These are phyloP conservation scores for Wickerhamomyces sydowiorum DNA, from an alignment of 805 yeast species.

Conservation along the genomic window DNA sequence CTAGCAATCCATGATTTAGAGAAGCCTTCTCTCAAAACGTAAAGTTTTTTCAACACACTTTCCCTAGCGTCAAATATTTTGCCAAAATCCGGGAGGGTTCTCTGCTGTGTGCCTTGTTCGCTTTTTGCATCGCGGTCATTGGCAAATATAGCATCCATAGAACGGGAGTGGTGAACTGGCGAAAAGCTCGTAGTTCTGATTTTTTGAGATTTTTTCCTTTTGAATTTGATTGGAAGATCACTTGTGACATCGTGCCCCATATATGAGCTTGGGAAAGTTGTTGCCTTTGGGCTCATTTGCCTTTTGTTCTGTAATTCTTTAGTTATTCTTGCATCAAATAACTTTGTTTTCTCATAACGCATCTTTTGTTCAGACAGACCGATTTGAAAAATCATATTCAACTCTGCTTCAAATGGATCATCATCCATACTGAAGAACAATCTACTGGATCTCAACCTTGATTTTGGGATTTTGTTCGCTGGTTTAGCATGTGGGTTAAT, in stretches of 20 bases:
- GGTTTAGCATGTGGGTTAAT: conserved; percentile 34
- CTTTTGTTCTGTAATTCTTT: conserved; percentile 12
- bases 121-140: not conserved
- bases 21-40: conserved; percentile 36
- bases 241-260: not conserved
- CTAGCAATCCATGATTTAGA: conserved; percentile 69
- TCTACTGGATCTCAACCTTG: conserved; percentile 48
- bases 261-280: not conserved
- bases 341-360: conserved; percentile 44
- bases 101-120: not conserved
- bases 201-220: not conserved
- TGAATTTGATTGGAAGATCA: not conserved
- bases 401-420: conserved; percentile 82
- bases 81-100: not conserved
- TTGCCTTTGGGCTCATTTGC: conserved; percentile 6
- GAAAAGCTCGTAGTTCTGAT: not conserved
- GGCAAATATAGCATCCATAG: not conserved
- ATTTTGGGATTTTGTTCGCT: conserved; percentile 47
- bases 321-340: conserved; percentile 30
- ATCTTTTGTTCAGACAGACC: conserved; percentile 62
- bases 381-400: conserved; percentile 57
- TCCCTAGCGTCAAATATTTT: not conserved
- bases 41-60: conserved; percentile 3
- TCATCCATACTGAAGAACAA: conserved; percentile 70
- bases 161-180: not conserved